Evolutionary conservation across 2,329 filamentous ascomycete species (phyloP), one percentile per base, ranked within the genome.

Genomic region (Hypoxylon sp.): DNA sequence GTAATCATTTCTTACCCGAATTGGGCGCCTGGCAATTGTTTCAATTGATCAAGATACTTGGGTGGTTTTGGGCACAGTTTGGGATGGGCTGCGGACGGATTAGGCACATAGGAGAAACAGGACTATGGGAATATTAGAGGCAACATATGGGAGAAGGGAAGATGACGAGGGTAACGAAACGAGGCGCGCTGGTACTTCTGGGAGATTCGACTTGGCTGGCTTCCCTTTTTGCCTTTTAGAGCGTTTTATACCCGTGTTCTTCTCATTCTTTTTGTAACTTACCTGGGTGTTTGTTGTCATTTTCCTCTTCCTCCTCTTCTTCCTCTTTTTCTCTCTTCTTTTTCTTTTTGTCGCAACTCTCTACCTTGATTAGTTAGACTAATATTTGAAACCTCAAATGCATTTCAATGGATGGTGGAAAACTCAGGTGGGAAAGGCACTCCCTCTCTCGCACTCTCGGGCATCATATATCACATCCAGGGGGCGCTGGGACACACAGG

Each of bases 221-320:
- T 51, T 52, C 22, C 44, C 22, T 51, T 56, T 62, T 50, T 50
- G 17, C 37, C 58, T 37, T 34, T 49, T 56, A 59, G 56, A 62
- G 49, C 62, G 44, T 65, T 65, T 65, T 67, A 67, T 67, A 67
- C 65, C 65, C 65, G 56, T 58, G 49, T 56, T 57, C 47, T 56
- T 57, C 47, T 34, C 44, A 62, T 34, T 39, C 32, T 60, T 59
- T 30, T 54, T 67, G 64, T 67, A 67, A 37, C 26, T 39, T 64
- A 41, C 37, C 37, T 41, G 19, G 28, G 51, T 19, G n/a, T n/a
- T n/a, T n/a, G n/a, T n/a, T n/a, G n/a, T n/a, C n/a, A n/a, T n/a
- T 32, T 47, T 13, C 48, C 15, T 26, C 11, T 26, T 39, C 8
- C 30, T 30, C 59, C 56, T 22, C 30, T 43, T 57, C 48, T 28